Conservation (phyloP, 257 asterid species). For the Knoxia roxburghii region DNA sequence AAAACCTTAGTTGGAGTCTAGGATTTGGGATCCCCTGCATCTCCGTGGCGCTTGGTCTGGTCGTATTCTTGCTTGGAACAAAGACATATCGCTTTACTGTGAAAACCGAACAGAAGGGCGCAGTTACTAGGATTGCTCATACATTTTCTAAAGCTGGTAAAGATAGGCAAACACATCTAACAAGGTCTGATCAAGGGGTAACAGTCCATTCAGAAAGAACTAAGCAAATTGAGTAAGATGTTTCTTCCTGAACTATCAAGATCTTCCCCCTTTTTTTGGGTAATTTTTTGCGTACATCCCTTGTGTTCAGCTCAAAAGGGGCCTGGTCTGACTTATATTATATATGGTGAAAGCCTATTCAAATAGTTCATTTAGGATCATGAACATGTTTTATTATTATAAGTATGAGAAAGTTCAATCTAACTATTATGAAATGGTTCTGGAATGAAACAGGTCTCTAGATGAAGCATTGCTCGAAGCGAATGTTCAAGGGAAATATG, state of each 20-base stretch:
- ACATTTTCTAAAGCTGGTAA: slow-evolving; percentile 23
- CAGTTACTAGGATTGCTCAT: slow-evolving; percentile 19
- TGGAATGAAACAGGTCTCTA: slow-evolving; percentile 36
- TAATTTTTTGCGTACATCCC: background rate
- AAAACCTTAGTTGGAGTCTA: slow-evolving; percentile 42
- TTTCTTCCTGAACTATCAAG: background rate
- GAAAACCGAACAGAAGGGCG: slow-evolving; percentile 21
- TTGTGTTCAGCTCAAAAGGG: background rate
- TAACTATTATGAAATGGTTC: background rate
- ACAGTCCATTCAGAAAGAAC: slow-evolving; percentile 17
- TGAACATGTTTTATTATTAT: background rate
- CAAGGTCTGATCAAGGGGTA: slow-evolving; percentile 14
- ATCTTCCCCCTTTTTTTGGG: too few species aligned
- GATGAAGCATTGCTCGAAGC: slow-evolving; percentile 42
- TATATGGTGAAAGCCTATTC: background rate
- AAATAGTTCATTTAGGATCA: background rate
- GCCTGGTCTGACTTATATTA: too few species aligned
- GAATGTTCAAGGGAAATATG: slow-evolving; percentile 22
- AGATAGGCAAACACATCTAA: slow-evolving; percentile 18
- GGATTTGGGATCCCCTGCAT: slow-evolving; percentile 51
- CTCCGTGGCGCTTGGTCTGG: slow-evolving; percentile 21
- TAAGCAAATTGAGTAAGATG: slow-evolving; percentile 30
- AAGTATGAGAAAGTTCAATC: background rate
- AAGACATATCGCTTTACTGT: slow-evolving; percentile 32
- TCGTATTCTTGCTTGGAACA: slow-evolving; percentile 28